A percentile compares a stretch with the other conserved stretches of the same genome.
Evolutionary conservation across 169 alveolate genomes (phyloP).

Genomic region (Pseudocohnilembus persalinus): DNA sequence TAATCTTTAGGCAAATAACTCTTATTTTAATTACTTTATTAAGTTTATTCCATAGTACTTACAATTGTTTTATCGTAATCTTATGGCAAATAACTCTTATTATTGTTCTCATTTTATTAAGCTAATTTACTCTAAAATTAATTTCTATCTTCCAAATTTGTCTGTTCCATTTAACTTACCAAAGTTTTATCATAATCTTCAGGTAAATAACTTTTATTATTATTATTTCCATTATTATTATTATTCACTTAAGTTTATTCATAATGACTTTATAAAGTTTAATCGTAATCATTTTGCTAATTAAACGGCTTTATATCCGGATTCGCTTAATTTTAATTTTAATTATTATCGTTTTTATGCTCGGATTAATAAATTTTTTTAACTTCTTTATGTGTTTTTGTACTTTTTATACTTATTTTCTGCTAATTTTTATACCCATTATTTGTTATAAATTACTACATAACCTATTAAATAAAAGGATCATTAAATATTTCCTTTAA

Average conservation of each 20-base stretch:
- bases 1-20: neutral
- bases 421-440: neutral
- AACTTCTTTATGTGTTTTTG: neutral
- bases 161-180: neutral
- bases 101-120: no score
- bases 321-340: neutral
- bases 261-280: neutral
- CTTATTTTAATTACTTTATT: neutral
- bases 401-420: neutral
- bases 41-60: neutral
- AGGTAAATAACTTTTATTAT: no score
- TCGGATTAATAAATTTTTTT: neutral
- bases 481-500: conserved; percentile 2
- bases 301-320: neutral
- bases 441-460: neutral
- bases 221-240: no score
- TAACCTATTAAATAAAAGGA: neutral
- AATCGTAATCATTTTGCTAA: neutral
- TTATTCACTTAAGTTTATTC: neutral
- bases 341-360: neutral
- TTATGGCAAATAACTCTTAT: neutral
- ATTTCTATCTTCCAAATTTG: no score
- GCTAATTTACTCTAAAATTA: no score
- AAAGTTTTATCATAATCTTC: neutral
- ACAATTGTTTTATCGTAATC: neutral